Conservation (phyloP, 2,329 filamentous ascomycete genomes). For the Fusarium sp. region DNA sequence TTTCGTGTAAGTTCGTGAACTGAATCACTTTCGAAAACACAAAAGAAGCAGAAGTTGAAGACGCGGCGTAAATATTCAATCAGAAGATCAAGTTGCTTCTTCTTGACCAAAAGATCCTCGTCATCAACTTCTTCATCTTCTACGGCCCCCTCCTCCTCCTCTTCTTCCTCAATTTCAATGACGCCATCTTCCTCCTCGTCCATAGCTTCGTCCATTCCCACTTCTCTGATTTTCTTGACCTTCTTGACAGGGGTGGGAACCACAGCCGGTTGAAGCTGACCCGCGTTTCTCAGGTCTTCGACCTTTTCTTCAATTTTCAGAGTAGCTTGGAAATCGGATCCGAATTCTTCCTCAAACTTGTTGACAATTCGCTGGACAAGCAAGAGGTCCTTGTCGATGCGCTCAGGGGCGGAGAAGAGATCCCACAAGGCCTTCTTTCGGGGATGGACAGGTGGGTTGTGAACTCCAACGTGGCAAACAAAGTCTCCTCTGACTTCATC, state of each 20-base stretch:
- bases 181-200: constrained; percentile 73
- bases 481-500: constrained; percentile 95
- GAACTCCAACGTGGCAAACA: constrained; percentile 95
- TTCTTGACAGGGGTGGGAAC: constrained; percentile 65
- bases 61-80: constrained; percentile 97
- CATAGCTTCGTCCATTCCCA: constrained; percentile 69
- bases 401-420: constrained; percentile 91
- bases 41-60: constrained; percentile 99
- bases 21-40: constrained; percentile 97
- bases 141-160: constrained; percentile 79
- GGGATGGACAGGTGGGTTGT: constrained; percentile 85
- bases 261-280: constrained; percentile 75
- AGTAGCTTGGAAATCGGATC: constrained; percentile 78
- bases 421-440: constrained; percentile 98
- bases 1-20: constrained; percentile 95
- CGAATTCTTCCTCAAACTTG: constrained; percentile 87
- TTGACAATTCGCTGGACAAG: constrained; percentile 83
- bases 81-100: constrained; percentile 95
- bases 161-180: constrained; percentile 77
- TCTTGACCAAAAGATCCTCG: constrained; percentile 88
- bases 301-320: constrained; percentile 87
- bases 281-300: constrained; percentile 79
- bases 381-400: constrained; percentile 88
- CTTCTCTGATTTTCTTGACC: constrained; percentile 67
- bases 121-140: constrained; percentile 91